Conservation (phyloP, 2,329 filamentous ascomycete species). For the Botrytis deweyae region DNA sequence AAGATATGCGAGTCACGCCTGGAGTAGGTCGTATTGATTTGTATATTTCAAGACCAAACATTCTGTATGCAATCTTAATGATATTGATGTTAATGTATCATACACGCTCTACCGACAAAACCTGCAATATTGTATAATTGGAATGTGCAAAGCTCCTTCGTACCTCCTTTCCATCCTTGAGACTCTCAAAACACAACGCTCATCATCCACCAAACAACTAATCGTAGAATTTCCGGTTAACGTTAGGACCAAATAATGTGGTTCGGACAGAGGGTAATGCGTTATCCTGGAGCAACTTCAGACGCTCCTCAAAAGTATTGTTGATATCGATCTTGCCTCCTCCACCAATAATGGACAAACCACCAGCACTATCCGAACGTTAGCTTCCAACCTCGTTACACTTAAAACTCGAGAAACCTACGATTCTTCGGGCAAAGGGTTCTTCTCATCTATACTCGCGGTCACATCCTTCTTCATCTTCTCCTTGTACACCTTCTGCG, state of each 20-base stretch:
- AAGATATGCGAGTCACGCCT: not conserved
- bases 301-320: slow-evolving; percentile 93
- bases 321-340: slow-evolving; percentile 96
- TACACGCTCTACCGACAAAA: slow-evolving; percentile 37
- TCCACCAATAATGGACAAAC: slow-evolving; percentile 75
- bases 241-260: slow-evolving; percentile 89
- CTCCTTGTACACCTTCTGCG: slow-evolving; percentile 80
- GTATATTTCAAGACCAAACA: not conserved
- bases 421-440: slow-evolving; percentile 78
- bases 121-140: slow-evolving; percentile 27
- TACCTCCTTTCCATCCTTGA: slow-evolving; percentile 9
- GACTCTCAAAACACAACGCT: slow-evolving; percentile 15
- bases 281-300: slow-evolving; percentile 80
- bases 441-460: slow-evolving; percentile 73
- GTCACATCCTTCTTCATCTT: slow-evolving; percentile 67
- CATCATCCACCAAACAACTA: slow-evolving; percentile 46
- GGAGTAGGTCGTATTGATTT: not conserved
- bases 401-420: slow-evolving; percentile 52
- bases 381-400: slow-evolving; percentile 16
- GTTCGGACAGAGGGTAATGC: slow-evolving; percentile 82
- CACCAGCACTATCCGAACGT: slow-evolving; percentile 65
- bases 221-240: slow-evolving; percentile 93
- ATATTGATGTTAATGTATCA: slow-evolving; percentile 33
- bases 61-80: slow-evolving; percentile 15
- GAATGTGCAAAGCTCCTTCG: slow-evolving; percentile 22